Base-by-base conservation (phyloP, 768 basidiomycete species). In the Leccinum arenicola region DNA sequence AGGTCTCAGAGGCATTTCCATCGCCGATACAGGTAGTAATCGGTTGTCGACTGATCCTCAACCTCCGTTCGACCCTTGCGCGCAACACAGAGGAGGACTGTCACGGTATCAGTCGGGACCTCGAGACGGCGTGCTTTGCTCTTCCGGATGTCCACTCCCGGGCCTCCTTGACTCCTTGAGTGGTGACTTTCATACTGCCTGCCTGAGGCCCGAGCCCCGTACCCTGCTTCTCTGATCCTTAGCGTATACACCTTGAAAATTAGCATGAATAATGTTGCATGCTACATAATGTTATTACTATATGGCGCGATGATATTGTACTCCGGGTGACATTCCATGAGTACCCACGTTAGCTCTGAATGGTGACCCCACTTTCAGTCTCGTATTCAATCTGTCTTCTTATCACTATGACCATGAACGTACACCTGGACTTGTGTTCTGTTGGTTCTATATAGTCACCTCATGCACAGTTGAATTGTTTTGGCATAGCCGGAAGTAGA, bases 1-100 rank as follows among this genome's bases (percentile, higher is more conserved):
- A 60, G 40, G 23, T 64, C n/a, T 55, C 58, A 33, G 36, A 60
- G 21, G 53, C 15, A 9, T 60, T 57, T 19, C 58, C 51, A 12
- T 50, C 49, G 3, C 47, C 54, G 6, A 48, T 36, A 15, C 19
- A 52, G 35, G 51, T 10, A 14, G 21, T 36, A 6, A 36, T 52
- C 8, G 33, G 33, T 19, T 52, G 51, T 36, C 51, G 51, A 36
- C 17, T 36, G 21, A 23, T 52, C 6, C 51, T 52, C 12, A 23
- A 15, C 33, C 31, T 52, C 3, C 51, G 51, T 6, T 11, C 19
- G 31, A 31, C 31, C 17, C n/a, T 33, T 51, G 15, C n/a, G 15
- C 19, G 31, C 43, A 11, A 19, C n/a, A 19, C n/a, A 43, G n/a
- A 43, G 10, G 43, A 19, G 10, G n/a, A 11, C n/a, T 0, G 10